Percentiles rank a stretch among this genome's conserved stretches.
Evolutionary conservation across 2,329 filamentous ascomycete species (phyloP).

Genomic region (Botrytis galanthina): DNA sequence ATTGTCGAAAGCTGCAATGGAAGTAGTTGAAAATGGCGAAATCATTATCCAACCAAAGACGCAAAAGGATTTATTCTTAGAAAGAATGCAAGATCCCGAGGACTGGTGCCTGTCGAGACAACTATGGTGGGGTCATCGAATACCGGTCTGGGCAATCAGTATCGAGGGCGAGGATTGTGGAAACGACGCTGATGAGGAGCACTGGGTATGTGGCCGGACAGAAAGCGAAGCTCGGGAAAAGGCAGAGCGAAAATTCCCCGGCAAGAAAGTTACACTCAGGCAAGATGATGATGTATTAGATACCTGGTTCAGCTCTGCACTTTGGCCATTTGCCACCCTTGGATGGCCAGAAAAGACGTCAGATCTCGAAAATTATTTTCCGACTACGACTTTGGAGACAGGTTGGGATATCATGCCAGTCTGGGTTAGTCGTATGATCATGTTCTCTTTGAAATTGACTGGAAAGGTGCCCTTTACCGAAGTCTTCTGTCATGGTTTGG

Average conservation of each 20-base stretch:
- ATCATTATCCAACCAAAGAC: background rate
- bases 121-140: background rate
- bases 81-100: background rate
- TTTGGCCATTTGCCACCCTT: background rate
- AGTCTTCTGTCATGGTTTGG: background rate
- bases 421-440: background rate
- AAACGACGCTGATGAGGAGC: background rate
- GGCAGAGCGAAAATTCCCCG: background rate
- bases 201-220: background rate
- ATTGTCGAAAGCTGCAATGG: background rate
- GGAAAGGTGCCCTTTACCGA: background rate
- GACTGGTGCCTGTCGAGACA: background rate
- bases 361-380: background rate
- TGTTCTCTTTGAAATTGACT: background rate
- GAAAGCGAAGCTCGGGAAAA: background rate
- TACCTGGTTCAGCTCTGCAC: background rate
- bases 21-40: background rate
- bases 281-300: background rate
- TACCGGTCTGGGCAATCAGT: background rate
- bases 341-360: background rate
- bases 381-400: background rate
- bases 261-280: background rate
- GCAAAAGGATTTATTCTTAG: background rate
- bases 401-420: background rate
- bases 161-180: background rate